A percentile compares a stretch with the other conserved stretches of the same genome.
Conservation (phyloP, 805 yeast species). For the Sporopachydermia lactativora region DNA sequence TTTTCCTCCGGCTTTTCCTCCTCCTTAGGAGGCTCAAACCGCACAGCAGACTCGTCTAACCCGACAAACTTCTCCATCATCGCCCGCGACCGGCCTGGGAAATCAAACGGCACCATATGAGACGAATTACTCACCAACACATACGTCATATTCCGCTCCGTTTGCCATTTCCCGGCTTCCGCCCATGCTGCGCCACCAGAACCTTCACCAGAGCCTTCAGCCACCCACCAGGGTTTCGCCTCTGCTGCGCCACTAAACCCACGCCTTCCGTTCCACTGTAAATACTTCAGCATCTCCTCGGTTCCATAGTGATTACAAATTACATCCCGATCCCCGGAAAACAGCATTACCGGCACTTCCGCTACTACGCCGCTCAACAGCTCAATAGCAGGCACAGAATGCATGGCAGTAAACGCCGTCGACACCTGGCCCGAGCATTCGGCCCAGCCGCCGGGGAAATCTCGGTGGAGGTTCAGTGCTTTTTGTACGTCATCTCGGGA, state of each 20-base stretch:
- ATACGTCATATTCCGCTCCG: constrained; percentile 62
- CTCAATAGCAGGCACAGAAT: constrained; percentile 45
- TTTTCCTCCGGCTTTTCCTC: background rate
- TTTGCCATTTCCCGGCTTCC: constrained; percentile 31
- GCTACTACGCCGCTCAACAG: constrained; percentile 54
- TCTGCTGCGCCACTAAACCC: constrained; percentile 19
- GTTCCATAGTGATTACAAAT: constrained; percentile 79
- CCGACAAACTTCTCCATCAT: constrained; percentile 36
- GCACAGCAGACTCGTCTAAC: constrained; percentile 11
- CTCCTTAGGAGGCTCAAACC: background rate
- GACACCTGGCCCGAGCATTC: constrained; percentile 66
- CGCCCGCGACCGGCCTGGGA: constrained; percentile 55
- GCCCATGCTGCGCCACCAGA: constrained; percentile 19
- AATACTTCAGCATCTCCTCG: constrained; percentile 42
- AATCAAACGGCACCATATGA: constrained; percentile 90
- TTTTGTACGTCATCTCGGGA: constrained; percentile 28
- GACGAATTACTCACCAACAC: constrained; percentile 63
- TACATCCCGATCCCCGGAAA: constrained; percentile 80
- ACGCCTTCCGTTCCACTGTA: constrained; percentile 47
- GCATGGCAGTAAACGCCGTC: constrained; percentile 31
- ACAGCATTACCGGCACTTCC: constrained; percentile 48
- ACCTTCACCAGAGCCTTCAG: constrained; percentile 21
- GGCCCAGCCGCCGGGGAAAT: constrained; percentile 38
- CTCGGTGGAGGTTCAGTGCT: constrained; percentile 32
- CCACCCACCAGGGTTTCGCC: constrained; percentile 28